Percentiles rank a stretch among this genome's conserved stretches.
phyloP scores from a whole-genome alignment of 805 yeast genomes.

The Lipomyces orientalis region DNA sequence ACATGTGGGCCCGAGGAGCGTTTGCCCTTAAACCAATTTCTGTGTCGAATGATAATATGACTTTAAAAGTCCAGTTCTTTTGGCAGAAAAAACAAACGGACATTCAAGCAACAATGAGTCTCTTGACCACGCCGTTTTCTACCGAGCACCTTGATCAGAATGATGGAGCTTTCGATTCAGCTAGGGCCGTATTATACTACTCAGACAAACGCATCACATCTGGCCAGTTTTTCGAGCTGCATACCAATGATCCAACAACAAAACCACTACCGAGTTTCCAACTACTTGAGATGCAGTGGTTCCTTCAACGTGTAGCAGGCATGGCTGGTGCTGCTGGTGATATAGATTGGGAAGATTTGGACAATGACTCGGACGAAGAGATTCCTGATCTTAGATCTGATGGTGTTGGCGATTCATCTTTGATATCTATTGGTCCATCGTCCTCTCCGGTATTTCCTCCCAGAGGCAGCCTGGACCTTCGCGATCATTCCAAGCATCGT shows the following conservation, averaged over 20 bases:
- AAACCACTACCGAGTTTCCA: neutral
- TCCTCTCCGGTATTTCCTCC: conserved; percentile 2
- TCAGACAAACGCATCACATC: neutral
- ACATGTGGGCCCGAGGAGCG: conserved; percentile 2
- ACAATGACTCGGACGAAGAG: neutral
- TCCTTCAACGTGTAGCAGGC: conserved; percentile 1
- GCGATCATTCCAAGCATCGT: neutral
- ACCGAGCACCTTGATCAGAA: neutral
- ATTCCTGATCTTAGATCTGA: neutral
- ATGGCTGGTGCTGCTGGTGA: neutral
- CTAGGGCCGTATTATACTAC: neutral
- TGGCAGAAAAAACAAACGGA: neutral
- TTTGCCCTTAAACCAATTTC: neutral
- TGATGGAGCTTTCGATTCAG: neutral
- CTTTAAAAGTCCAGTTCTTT: conserved; percentile 1
- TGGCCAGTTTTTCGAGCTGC: neutral
- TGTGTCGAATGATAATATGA: neutral
- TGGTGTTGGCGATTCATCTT: neutral
- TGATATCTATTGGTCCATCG: neutral
- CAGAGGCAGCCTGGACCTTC: neutral
- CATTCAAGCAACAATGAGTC: neutral
- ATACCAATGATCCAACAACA: neutral
- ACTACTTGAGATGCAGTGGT: conserved; percentile 1
- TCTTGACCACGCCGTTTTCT: neutral
- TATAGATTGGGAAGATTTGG: neutral